Percentiles rank a stretch among this genome's conserved stretches.
Conservation (phyloP, 371 early-diverging fungal genomes). For the Actinomucor elegans region DNA sequence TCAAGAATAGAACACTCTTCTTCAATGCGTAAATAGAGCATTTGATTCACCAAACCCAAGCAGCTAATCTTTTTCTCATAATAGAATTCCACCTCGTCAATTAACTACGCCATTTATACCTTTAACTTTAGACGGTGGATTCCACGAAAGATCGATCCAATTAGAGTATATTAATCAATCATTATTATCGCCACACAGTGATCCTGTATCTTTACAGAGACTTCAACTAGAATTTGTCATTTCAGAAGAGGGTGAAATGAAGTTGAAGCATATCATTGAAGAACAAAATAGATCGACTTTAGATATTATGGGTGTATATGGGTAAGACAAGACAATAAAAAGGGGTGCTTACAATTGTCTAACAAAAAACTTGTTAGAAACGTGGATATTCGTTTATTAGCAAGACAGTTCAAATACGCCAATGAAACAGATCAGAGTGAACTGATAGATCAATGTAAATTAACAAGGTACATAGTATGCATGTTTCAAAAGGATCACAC, state of each 20-base stretch:
- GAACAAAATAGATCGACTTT: conserved; percentile 26
- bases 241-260: conserved; percentile 25
- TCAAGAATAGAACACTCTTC: conserved; percentile 23
- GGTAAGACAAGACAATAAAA: conserved; percentile 12
- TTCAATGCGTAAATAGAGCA: conserved; percentile 26
- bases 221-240: conserved; percentile 28
- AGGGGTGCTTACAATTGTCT: too few relatives aligned
- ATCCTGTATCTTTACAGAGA: conserved; percentile 10
- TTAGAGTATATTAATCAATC: conserved; percentile 29
- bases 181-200: background rate
- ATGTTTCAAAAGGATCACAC: too few relatives aligned
- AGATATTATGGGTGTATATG: conserved; percentile 26
- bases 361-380: conserved; percentile 16
- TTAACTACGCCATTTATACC: conserved; percentile 26
- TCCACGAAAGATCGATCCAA: conserved; percentile 28
- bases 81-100: conserved; percentile 31
- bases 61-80: background rate
- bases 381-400: conserved; percentile 35
- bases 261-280: conserved; percentile 19
- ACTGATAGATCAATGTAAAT: conserved; percentile 18
- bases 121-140: conserved; percentile 8
- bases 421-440: background rate
- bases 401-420: conserved; percentile 18
- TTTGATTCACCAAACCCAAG: background rate
- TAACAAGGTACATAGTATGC: conserved; percentile 19